These are phyloP conservation scores for Orbilia blumenaviensis DNA, from an alignment of 2,329 filamentous ascomycete species.

Conservation along the genomic window DNA sequence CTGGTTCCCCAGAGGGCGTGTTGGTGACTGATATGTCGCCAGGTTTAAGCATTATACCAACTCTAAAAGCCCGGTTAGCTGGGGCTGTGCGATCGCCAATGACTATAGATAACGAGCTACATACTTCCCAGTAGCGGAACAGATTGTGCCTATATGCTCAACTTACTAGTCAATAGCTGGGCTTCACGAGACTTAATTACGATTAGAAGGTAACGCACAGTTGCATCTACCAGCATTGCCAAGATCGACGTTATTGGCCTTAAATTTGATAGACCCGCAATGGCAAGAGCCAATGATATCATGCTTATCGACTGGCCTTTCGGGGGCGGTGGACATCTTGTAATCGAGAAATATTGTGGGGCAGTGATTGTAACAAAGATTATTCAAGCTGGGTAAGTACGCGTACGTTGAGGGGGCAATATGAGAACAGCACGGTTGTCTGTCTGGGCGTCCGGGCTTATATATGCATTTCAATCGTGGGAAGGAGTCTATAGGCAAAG, in stretches of 20 bases:
- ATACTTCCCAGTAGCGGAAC: constrained; percentile 35
- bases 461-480: background rate
- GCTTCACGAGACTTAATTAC: no score
- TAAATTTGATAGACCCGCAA: constrained; percentile 39
- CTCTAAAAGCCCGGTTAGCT: background rate
- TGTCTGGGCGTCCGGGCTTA: background rate
- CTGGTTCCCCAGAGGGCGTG: constrained; percentile 35
- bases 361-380: background rate
- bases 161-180: no score
- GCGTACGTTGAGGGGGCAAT: background rate
- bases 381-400: background rate
- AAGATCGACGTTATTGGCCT: constrained; percentile 28
- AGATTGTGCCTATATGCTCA: constrained; percentile 34
- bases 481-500: background rate
- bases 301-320: constrained; percentile 5
- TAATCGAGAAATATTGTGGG: background rate
- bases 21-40: constrained; percentile 36
- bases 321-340: constrained; percentile 32
- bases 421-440: no score
- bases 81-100: background rate
- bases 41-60: constrained; percentile 14
- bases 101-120: background rate
- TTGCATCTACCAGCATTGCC: constrained; percentile 34
- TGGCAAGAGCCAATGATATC: constrained; percentile 45
- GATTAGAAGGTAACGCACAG: constrained; percentile 13